Evolutionary conservation across 306 rosid species (phyloP), one percentile per base, ranked within the genome.

Genomic region (Herpetospermum pedunculosum): DNA sequence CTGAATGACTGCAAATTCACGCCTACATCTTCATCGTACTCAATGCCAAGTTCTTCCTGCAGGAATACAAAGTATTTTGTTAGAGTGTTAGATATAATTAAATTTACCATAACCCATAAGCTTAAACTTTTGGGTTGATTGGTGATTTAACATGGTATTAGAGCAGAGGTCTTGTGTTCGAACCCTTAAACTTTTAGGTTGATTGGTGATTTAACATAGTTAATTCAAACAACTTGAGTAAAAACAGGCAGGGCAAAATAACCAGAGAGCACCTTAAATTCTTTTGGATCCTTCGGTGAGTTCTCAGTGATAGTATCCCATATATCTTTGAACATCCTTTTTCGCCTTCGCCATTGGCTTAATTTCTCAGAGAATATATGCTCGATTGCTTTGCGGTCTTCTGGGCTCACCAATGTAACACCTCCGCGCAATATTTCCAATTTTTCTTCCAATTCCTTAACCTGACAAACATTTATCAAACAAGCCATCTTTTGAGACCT

Each of bases 41-140:
- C 98, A 43, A 92, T 60, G 73, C 92, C 99, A 77, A 94, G 90
- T 81, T 94, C 99, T 82, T 91, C 97, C 99, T 89, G 88, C 63
- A 67, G 76, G 35, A 79, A 37, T 75, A 35, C 50, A 76, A 19
- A 54, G 40, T 32, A n/a, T n/a, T n/a, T n/a, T n/a, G n/a, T n/a
- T n/a, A n/a, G n/a, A n/a, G n/a, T n/a, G n/a, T n/a, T n/a, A n/a
- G n/a, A n/a, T n/a, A n/a, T n/a, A n/a, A n/a, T n/a, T n/a, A n/a
- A n/a, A n/a, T n/a, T n/a, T n/a, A n/a, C n/a, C n/a, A n/a, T n/a
- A n/a, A n/a, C n/a, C n/a, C n/a, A n/a, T n/a, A n/a, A n/a, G n/a
- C n/a, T n/a, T n/a, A n/a, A n/a, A n/a, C n/a, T n/a, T n/a, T n/a
- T n/a, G n/a, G n/a, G n/a, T n/a, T n/a, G n/a, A n/a, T n/a, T n/a